Evolutionary conservation across 2,329 filamentous ascomycete species (phyloP), one percentile per base, ranked within the genome.

Genomic region (Tolypocladium tundrense): DNA sequence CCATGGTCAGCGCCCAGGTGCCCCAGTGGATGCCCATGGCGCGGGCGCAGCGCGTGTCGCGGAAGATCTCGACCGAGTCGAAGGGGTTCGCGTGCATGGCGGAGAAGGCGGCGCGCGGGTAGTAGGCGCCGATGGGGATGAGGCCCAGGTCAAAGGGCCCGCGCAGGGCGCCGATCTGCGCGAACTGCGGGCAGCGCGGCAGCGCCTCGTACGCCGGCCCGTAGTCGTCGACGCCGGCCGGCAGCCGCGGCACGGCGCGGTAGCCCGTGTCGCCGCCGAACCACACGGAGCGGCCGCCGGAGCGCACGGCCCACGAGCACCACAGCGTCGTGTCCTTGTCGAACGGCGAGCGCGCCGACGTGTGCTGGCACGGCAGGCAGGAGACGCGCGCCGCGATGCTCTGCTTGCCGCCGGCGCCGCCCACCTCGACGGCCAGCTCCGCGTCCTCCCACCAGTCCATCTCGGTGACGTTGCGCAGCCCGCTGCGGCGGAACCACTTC

Each of bases 11-110:
- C 0, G 90, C 86, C 91, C 92, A 97, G 0, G 88, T 87, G 2
- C 91, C 92, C 91, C 92, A 97, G 69, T 97, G 93, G 65, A 97
- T 96, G 1, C 84, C 92, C 75, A 97, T 79, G 27, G 91, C 92
- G 21, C 75, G 78, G 65, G 82, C 79, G 75, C 92, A 97, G 64
- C 81, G 81, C 1, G 90, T 95, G 65, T 97, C 92, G 8, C 78
- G 72, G 72, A 96, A 96, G 64, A 97, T 96, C 66, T 94, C 90
- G 42, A 96, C 91, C 0, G 87, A 83, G 69, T 97, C 93, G 63
- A 85, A 86, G 0, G 93, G 93, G 69, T 95, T 89, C 9, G 89
- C 88, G 70, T 97, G 93, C 80, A 95, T 86, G 24, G 85, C 77
- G 53, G 86, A 91, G 78, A 94, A 92, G 61, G 94, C 70, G 58